A percentile compares a stretch with the other conserved stretches of the same genome.
phyloP scores from a whole-genome alignment of 768 basidiomycete genomes.

The Rhodosporidiobolus odoratus region DNA sequence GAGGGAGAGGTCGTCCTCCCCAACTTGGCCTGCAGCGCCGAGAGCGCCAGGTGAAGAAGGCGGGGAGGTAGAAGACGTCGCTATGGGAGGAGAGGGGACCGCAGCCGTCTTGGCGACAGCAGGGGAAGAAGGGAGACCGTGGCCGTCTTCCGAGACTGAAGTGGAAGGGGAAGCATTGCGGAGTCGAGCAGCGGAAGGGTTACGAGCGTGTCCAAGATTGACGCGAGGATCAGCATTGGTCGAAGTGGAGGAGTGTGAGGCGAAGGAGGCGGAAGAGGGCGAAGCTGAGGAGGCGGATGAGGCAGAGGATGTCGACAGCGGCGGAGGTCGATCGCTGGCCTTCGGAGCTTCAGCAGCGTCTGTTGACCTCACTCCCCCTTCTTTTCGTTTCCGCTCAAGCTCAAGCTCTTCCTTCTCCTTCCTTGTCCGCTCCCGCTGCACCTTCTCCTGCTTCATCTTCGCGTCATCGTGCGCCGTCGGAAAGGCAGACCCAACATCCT shows the following conservation, averaged over 20 bases:
- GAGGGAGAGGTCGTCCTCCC: not conserved
- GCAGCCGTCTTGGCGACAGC: not conserved
- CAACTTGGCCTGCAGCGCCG: not conserved
- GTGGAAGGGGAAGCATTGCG: constrained; percentile 26
- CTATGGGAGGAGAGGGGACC: not conserved
- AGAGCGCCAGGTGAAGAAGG: not conserved
- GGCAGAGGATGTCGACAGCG: not conserved
- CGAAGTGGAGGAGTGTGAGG: not conserved
- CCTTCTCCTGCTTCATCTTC: not conserved
- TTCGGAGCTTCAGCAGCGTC: no score
- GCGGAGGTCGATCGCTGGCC: no score
- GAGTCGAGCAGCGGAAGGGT: constrained; percentile 18
- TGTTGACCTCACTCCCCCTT: no score
- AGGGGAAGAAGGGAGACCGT: not conserved
- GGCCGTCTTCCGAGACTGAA: constrained; percentile 17
- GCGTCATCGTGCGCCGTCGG: not conserved
- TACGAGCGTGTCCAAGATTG: not conserved
- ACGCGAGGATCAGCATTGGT: not conserved
- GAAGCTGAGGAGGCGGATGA: not conserved
- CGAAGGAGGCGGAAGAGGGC: constrained; percentile 5
- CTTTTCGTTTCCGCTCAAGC: not conserved
- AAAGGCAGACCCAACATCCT: constrained; percentile 27
- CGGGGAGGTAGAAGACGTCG: not conserved
- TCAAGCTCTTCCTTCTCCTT: not conserved
- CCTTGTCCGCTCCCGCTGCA: not conserved